Conservation (phyloP, 495 filamentous ascomycete species). For the Podospora pseudoanserina region DNA sequence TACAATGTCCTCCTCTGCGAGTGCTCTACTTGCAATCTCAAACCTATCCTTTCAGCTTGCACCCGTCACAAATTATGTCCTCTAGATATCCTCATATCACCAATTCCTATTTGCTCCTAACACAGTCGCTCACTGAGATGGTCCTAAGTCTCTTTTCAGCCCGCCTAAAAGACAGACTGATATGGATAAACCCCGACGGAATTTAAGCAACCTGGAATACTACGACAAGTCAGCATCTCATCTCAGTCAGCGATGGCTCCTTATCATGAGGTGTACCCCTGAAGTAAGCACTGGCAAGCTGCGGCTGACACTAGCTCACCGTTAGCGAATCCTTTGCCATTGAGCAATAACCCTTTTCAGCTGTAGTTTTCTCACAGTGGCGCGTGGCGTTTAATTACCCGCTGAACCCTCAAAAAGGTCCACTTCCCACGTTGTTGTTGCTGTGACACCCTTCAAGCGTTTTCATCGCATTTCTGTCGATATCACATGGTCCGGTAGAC, state of each 20-base stretch:
- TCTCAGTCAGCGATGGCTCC: background rate
- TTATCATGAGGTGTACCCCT: background rate
- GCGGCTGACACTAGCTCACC: slow-evolving; percentile 3
- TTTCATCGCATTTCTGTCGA: background rate
- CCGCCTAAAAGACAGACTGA: too few species aligned
- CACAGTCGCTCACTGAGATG: too few species aligned
- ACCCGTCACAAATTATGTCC: too few species aligned
- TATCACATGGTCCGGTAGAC: slow-evolving; percentile 19
- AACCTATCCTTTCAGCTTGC: too few species aligned
- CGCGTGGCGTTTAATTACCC: slow-evolving; percentile 8
- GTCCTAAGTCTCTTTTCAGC: too few species aligned
- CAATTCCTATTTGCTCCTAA: too few species aligned
- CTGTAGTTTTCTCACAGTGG: background rate
- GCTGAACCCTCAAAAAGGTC: background rate
- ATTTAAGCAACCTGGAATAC: too few species aligned
- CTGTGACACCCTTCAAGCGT: background rate
- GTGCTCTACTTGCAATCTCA: too few species aligned
- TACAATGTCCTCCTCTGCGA: too few species aligned
- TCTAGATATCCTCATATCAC: too few species aligned
- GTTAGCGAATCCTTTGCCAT: background rate
- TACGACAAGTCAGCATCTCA: background rate
- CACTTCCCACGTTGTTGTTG: background rate
- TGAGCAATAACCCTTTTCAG: background rate
- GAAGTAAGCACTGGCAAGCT: background rate
- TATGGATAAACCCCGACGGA: too few species aligned